Conservation (phyloP, 176 grass and related monocot species). For the Cenchrus americanus region DNA sequence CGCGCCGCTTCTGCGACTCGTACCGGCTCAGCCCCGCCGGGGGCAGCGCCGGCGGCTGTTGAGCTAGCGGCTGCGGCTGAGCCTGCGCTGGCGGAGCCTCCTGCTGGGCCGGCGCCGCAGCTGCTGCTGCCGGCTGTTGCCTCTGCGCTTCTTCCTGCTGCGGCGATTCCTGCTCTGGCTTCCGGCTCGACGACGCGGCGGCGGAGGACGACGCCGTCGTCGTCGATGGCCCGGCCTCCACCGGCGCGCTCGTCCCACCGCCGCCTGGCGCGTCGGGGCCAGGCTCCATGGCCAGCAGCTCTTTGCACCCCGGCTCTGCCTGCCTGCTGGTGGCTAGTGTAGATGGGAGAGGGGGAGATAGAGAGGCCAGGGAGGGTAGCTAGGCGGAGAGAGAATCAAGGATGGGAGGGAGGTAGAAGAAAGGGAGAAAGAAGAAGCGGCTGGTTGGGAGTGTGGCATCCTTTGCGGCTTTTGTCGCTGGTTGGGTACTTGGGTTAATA, state of each 20-base stretch:
- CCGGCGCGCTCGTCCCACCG: conserved; percentile 19
- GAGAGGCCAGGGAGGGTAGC: neutral
- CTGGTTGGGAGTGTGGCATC: conserved; percentile 56
- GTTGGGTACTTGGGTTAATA: conserved; percentile 47
- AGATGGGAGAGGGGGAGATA: neutral
- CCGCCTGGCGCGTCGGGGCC: conserved; percentile 44
- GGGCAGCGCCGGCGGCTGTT: neutral
- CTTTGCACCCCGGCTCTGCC: conserved; percentile 13
- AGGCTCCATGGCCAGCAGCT: conserved; percentile 56
- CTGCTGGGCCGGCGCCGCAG: neutral
- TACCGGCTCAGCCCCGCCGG: conserved; percentile 62
- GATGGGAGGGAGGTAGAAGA: conserved; percentile 38
- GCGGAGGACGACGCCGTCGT: conserved; percentile 18
- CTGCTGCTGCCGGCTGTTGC: conserved; percentile 2
- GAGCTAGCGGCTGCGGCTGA: conserved; percentile 48
- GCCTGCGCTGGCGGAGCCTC: neutral
- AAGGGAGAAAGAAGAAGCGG: conserved; percentile 25
- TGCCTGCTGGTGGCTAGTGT: conserved; percentile 7
- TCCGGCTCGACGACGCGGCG: conserved; percentile 11
- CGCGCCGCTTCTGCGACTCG: conserved; percentile 91
- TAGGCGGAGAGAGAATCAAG: conserved; percentile 28
- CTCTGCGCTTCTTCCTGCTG: neutral
- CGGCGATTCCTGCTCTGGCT: neutral
- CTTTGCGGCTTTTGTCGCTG: conserved; percentile 57
- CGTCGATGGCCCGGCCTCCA: conserved; percentile 30